phyloP scores from a whole-genome alignment of 225 moss, liverwort and hornwort species.

The Pseudoscleropodium purum region DNA sequence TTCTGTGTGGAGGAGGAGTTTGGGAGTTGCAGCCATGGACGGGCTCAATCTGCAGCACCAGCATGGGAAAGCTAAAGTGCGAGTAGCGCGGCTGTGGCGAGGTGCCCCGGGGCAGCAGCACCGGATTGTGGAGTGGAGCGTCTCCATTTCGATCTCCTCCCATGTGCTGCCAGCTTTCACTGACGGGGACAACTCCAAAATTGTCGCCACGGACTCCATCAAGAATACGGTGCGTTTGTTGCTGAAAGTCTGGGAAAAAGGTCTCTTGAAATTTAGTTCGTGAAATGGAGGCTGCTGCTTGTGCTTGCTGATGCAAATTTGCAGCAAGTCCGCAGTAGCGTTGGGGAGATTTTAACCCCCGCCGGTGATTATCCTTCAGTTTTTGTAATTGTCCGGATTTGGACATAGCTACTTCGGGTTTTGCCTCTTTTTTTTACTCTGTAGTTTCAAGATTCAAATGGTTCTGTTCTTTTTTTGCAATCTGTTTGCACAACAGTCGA shows the following conservation, averaged over 20 bases:
- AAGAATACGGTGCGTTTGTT: conserved; percentile 70
- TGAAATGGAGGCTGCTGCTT: neutral
- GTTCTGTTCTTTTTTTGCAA: too few species aligned
- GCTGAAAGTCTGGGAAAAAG: neutral
- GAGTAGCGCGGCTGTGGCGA: conserved; percentile 75
- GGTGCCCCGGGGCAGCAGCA: conserved; percentile 27
- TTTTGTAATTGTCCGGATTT: neutral
- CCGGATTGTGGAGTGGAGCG: conserved; percentile 68
- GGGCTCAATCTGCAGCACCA: conserved; percentile 56
- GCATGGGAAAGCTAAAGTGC: conserved; percentile 87
- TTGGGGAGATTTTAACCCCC: neutral
- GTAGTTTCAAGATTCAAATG: neutral
- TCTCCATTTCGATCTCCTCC: conserved; percentile 68
- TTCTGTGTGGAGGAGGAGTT: neutral
- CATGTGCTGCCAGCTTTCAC: conserved; percentile 60
- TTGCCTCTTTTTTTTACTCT: neutral
- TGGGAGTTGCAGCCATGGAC: neutral
- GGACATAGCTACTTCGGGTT: neutral
- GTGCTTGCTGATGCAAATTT: neutral
- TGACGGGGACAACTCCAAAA: conserved; percentile 57
- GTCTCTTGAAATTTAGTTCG: neutral
- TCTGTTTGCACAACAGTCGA: neutral
- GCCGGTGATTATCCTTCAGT: neutral
- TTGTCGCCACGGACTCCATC: conserved; percentile 93
- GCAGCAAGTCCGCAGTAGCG: neutral